Percentiles rank a stretch among this genome's conserved stretches.
These are phyloP conservation scores for Hondaea fermentalgiana DNA, from an alignment of 108 stramenopile genomes.

Conservation along the genomic window DNA sequence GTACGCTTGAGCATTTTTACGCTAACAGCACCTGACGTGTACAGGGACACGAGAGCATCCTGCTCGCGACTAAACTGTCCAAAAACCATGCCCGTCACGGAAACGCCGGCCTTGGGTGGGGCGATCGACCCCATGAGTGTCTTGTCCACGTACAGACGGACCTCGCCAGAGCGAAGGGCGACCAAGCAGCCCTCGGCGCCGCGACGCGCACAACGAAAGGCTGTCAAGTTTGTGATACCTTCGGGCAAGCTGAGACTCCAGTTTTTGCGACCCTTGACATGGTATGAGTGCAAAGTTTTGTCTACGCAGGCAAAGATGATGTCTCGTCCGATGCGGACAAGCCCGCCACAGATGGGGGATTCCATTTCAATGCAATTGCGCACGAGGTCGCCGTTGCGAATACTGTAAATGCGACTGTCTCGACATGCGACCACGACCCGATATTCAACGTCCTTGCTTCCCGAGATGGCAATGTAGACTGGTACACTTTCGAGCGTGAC, in stretches of 20 bases:
- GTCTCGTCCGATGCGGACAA: slow-evolving; percentile 32
- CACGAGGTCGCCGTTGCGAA: slow-evolving; percentile 44
- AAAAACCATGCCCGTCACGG: slow-evolving; percentile 38
- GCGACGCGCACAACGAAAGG: slow-evolving; percentile 18
- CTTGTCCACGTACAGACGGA: slow-evolving; percentile 45
- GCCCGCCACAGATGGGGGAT: slow-evolving; percentile 31
- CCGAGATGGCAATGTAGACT: slow-evolving; percentile 30
- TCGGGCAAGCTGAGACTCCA: slow-evolving; percentile 32
- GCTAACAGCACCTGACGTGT: slow-evolving; percentile 32
- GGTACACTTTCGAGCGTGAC: slow-evolving; percentile 33
- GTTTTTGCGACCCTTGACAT: slow-evolving; percentile 40
- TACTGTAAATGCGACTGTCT: slow-evolving; percentile 38
- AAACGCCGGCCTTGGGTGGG: background rate
- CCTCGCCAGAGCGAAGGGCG: slow-evolving; percentile 40
- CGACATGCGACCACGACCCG: slow-evolving; percentile 46
- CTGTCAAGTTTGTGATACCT: slow-evolving; percentile 25
- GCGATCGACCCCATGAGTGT: slow-evolving; percentile 38
- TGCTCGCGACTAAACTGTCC: slow-evolving; percentile 48
- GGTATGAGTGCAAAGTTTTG: slow-evolving; percentile 31
- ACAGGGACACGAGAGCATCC: slow-evolving; percentile 37
- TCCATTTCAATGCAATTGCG: slow-evolving; percentile 41
- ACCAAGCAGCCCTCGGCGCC: slow-evolving; percentile 32
- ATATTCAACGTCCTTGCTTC: slow-evolving; percentile 50
- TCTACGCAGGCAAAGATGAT: slow-evolving; percentile 49
- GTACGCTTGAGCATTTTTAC: slow-evolving; percentile 49